Base-by-base conservation (phyloP, 768 basidiomycete species). In the Cystobasidiopsis lactophilus region DNA sequence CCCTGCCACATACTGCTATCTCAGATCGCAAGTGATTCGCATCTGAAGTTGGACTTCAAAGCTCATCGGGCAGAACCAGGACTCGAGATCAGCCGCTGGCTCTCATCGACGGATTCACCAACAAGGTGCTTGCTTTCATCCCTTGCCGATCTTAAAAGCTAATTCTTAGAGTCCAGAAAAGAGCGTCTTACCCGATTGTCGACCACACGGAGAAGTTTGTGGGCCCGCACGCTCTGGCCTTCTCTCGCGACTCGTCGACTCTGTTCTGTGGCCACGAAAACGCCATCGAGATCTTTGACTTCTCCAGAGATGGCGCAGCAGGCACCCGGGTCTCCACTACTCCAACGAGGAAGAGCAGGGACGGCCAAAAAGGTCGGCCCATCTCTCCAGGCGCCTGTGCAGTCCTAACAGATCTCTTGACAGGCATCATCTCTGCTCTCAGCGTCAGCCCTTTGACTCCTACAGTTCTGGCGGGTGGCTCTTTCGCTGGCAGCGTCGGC, bases 151-250 rank as follows among this genome's bases (percentile, higher is more conserved):
- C 23, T 26, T 44, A 29, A 59, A 3, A 18, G 7, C 26, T 37
- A 19, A 46, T 55, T 37, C 35, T 48, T 51, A 44, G 30, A 57
- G 18, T 37, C 7, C 62, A 93, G 89, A 74, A 85, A 19, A 76
- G 89, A 18, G 91, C 88, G 0, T 88, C 85, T 1, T 95, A 96
- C 65, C 72, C 72, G 38, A 91, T 95, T 37, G 74, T 95, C 10
- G 88, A 95, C 65, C 89, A 96, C 60, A 72, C 81, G n/a, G 91
- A 95, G 67, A 75, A 88, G 30, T 77, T 84, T 51, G 71, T 93
- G 38, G 86, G 85, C 0, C 88, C 91, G 0, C 80, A 85, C 51
- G 76, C 77, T 58, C 70, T 95, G 54, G 72, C 79, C 0, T 95
- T 93, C 66, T 82, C 83, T 59, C 65, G 71, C 1, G 67, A 74